Conservation (phyloP, 768 basidiomycete genomes). For the Lactarius hengduanensis region DNA sequence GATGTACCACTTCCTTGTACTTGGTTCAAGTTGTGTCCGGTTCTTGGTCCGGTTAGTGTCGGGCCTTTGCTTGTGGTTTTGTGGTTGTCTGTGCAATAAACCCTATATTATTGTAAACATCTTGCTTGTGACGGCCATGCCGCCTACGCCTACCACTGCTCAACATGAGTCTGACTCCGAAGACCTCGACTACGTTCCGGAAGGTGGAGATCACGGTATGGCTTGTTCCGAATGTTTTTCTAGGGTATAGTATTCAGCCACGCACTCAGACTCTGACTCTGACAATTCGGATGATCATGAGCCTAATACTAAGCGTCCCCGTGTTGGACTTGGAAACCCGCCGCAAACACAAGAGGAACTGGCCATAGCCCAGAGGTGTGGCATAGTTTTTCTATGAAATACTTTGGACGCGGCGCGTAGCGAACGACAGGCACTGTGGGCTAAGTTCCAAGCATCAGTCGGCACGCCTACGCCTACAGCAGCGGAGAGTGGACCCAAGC, state of each 20-base stretch:
- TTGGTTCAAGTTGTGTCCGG: neutral
- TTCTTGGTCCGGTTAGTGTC: too few relatives aligned
- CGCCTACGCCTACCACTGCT: conserved; percentile 8
- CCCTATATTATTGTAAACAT: conserved; percentile 22
- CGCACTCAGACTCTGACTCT: conserved; percentile 34
- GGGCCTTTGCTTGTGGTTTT: neutral
- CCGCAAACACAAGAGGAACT: conserved; percentile 37
- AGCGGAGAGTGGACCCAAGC: conserved; percentile 33
- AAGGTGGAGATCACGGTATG: conserved; percentile 39
- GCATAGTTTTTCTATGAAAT: conserved; percentile 4
- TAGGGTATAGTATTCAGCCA: neutral
- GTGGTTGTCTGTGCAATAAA: conserved; percentile 1
- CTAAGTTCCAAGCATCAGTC: conserved; percentile 65
- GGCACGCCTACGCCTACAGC: conserved; percentile 33
- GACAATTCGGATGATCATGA: conserved; percentile 45
- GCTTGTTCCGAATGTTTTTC: neutral
- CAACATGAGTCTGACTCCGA: conserved; percentile 56
- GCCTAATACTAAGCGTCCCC: conserved; percentile 38
- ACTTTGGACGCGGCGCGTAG: conserved; percentile 38
- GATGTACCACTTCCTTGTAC: neutral
- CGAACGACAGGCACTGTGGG: conserved; percentile 63
- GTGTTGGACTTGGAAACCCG: conserved; percentile 30
- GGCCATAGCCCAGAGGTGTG: conserved; percentile 44
- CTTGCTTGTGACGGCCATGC: conserved; percentile 14
- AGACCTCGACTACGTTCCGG: conserved; percentile 69